These are phyloP conservation scores for Casaregolazyma suthepensis DNA, from an alignment of 1,139 yeast genomes.

Conservation along the genomic window DNA sequence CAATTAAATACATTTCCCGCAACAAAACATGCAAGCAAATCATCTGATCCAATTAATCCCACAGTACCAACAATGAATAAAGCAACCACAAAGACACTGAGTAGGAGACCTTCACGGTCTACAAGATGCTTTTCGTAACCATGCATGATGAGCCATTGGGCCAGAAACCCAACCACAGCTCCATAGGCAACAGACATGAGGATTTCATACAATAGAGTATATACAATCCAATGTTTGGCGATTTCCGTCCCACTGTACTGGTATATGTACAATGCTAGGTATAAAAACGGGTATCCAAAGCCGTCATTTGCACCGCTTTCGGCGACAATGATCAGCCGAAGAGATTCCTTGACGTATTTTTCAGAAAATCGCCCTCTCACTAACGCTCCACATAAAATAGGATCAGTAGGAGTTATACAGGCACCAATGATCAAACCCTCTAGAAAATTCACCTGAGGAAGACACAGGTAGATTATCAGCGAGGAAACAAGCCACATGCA, in stretches of 20 bases:
- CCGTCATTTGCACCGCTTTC: slow-evolving; percentile 41
- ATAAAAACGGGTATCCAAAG: slow-evolving; percentile 37
- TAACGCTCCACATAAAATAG: slow-evolving; percentile 40
- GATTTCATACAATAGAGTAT: slow-evolving; percentile 35
- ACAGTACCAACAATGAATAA: slow-evolving; percentile 54
- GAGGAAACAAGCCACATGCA: slow-evolving; percentile 39
- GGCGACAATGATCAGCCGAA: slow-evolving; percentile 33
- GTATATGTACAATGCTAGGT: slow-evolving; percentile 32
- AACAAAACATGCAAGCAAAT: slow-evolving; percentile 35
- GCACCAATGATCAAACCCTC: slow-evolving; percentile 38
- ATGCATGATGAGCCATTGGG: slow-evolving; percentile 26
- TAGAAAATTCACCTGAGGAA: slow-evolving; percentile 31
- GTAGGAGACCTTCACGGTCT: slow-evolving; percentile 59
- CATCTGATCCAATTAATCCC: slow-evolving; percentile 36
- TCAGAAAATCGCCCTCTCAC: slow-evolving; percentile 41
- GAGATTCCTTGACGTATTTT: slow-evolving; percentile 28
- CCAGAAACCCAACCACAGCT: slow-evolving; percentile 30
- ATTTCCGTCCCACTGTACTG: slow-evolving; percentile 27
- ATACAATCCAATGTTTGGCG: slow-evolving; percentile 34
- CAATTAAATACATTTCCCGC: slow-evolving; percentile 32
- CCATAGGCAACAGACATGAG: slow-evolving; percentile 33
- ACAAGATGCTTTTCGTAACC: slow-evolving; percentile 25
- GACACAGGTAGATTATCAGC: slow-evolving; percentile 32
- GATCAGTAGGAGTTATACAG: slow-evolving; percentile 43
- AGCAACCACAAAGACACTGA: slow-evolving; percentile 63